These are phyloP conservation scores for Mycena polygramma DNA, from an alignment of 768 basidiomycete species.

Conservation along the genomic window DNA sequence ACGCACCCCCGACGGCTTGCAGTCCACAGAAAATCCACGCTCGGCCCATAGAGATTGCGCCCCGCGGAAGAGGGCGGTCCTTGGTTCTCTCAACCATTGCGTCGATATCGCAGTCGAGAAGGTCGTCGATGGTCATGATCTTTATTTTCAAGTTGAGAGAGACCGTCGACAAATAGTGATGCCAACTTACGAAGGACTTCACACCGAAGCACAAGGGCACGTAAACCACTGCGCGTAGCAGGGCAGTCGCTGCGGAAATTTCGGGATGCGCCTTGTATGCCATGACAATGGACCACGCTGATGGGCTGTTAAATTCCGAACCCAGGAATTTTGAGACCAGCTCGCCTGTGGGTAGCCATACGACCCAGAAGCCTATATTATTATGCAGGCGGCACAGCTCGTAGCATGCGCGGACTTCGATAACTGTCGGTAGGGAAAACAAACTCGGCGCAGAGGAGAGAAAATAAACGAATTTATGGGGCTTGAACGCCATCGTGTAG, in stretches of 20 bases:
- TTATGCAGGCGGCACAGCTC: constrained; percentile 49
- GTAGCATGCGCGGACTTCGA: constrained; percentile 47
- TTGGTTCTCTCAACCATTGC: constrained; percentile 46
- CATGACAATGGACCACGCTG: constrained; percentile 51
- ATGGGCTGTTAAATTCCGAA: background rate
- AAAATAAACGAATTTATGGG: constrained; percentile 15
- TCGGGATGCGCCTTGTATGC: constrained; percentile 44
- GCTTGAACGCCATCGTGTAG: constrained; percentile 17
- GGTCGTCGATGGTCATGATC: constrained; percentile 50
- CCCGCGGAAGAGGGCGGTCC: constrained; percentile 44
- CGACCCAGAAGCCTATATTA: constrained; percentile 50
- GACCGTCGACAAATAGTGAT: background rate
- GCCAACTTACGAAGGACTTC: constrained; percentile 45
- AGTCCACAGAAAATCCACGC: constrained; percentile 47
- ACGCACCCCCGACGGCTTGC: constrained; percentile 42
- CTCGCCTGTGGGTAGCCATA: constrained; percentile 46
- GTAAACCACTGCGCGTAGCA: constrained; percentile 41
- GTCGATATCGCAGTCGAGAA: constrained; percentile 46
- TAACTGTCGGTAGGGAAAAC: constrained; percentile 36
- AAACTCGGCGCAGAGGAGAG: constrained; percentile 18
- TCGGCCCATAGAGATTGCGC: constrained; percentile 43
- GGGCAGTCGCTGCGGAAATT: constrained; percentile 34
- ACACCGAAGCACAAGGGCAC: constrained; percentile 48
- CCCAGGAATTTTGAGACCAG: background rate
- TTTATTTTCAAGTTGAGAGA: constrained; percentile 20